These are phyloP conservation scores for Aspergillus heteromorphus DNA, from an alignment of 495 filamentous ascomycete genomes.

Conservation along the genomic window DNA sequence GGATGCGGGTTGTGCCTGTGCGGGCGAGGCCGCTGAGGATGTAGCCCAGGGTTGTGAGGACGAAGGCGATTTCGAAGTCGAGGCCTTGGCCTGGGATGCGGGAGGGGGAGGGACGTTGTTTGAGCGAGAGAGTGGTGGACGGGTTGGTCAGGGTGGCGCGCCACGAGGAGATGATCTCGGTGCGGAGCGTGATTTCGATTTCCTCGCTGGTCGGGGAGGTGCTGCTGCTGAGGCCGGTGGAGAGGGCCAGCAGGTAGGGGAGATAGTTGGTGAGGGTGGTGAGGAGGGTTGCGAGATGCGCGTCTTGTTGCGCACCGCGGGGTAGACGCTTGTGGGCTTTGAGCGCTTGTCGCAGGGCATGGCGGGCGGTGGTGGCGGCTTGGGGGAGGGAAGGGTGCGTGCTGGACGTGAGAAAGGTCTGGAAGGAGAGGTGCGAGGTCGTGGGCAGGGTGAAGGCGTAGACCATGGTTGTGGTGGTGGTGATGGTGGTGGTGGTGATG, in stretches of 20 bases:
- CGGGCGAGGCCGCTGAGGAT: constrained; percentile 67
- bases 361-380: constrained; percentile 69
- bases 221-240: constrained; percentile 56
- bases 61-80: constrained; percentile 77
- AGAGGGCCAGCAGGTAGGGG: constrained; percentile 70
- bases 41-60: constrained; percentile 69
- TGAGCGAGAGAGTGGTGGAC: constrained; percentile 40
- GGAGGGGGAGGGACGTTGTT: constrained; percentile 41
- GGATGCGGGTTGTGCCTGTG: constrained; percentile 40
- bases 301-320: constrained; percentile 50
- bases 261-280: constrained; percentile 67
- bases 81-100: constrained; percentile 67
- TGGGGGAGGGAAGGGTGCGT: constrained; percentile 82
- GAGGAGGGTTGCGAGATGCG: constrained; percentile 62
- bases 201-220: constrained; percentile 35
- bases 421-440: constrained; percentile 76
- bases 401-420: constrained; percentile 59
- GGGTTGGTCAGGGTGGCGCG: constrained; percentile 67
- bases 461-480: constrained; percentile 58
- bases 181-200: constrained; percentile 57
- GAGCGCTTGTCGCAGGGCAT: constrained; percentile 67
- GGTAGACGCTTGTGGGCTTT: constrained; percentile 80
- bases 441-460: constrained; percentile 80
- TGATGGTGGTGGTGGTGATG: constrained; percentile 7
- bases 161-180: constrained; percentile 69